phyloP scores from a whole-genome alignment of 2,329 filamentous ascomycete species.

The Triangularia verruculosa region DNA sequence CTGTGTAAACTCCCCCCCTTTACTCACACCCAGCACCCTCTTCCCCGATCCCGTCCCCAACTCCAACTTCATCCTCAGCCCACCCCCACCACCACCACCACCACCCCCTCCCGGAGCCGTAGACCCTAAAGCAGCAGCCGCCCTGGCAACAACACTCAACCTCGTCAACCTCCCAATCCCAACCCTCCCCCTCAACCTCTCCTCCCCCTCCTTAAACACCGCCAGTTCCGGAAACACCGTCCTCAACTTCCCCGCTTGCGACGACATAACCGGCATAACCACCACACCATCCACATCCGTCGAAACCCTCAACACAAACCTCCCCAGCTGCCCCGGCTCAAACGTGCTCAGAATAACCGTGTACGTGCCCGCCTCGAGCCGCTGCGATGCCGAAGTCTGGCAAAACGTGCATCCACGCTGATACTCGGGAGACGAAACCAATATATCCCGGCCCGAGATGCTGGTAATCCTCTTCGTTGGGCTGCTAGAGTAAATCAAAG shows the following conservation, averaged over 20 bases:
- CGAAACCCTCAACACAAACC: conserved; percentile 73
- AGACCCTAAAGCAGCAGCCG: conserved; percentile 26
- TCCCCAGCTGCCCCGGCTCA: conserved; percentile 71
- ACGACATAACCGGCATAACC: conserved; percentile 62
- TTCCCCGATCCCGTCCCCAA: conserved; percentile 68
- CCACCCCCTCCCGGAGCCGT: not conserved
- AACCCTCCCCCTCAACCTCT: conserved; percentile 41
- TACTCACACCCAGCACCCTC: conserved; percentile 60
- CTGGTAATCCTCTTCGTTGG: conserved; percentile 58
- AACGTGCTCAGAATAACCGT: conserved; percentile 91
- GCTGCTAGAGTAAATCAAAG: conserved; percentile 75
- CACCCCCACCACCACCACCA: not conserved
- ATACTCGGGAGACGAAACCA: conserved; percentile 85
- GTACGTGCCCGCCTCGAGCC: conserved; percentile 70
- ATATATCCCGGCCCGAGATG: conserved; percentile 72
- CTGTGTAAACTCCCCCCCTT: conserved; percentile 74
- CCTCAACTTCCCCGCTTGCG: conserved; percentile 71
- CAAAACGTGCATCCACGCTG: conserved; percentile 73
- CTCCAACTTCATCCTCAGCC: conserved; percentile 69
- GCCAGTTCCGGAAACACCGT: conserved; percentile 39
- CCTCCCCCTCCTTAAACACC: conserved; percentile 43
- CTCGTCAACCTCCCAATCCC: conserved; percentile 53
- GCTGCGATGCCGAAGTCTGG: conserved; percentile 38
- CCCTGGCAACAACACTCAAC: conserved; percentile 36
- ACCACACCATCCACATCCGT: conserved; percentile 52